Evolutionary conservation across 1,284 basidiomycete genomes (phyloP), one percentile per base, ranked within the genome.

Genomic region (Cutaneotrichosporon cutaneum): DNA sequence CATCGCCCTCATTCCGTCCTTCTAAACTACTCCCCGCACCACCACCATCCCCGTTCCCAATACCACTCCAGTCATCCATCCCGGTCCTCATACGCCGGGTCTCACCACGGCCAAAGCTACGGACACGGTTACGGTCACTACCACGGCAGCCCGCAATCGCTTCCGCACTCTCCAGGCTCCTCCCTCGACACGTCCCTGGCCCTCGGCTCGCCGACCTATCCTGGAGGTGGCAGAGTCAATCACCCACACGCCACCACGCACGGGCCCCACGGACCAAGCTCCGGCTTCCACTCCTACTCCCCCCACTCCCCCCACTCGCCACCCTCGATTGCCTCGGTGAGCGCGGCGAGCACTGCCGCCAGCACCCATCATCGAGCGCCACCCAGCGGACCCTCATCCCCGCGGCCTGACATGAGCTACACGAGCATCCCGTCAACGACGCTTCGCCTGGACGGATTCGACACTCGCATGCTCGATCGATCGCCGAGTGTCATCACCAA

Each of bases 341-440:
- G 48, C 26, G 48, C 48, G 16, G 39, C 18, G 16, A 32, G 48
- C 27, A 51, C 48, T 3, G 22, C 24, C 14, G 26, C 27, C 8
- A 51, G 48, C 11, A 32, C 48, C 48, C 26, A 32, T 16, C 48
- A 51, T 32, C 48, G 48, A 26, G 24, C 18, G 18, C 48, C 48
- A 14, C 48, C 48, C 16, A 51, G 48, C 48, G 48, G 48, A 16
- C 48, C 48, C 27, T 51, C 48, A 16, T 51, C 48, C 2, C 48
- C 48, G 7, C 48, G 24, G 13, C 45, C 22, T 5, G 45, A 51
- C 13, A 36, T 36, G 51, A 53, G 51, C 27, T 33, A 53, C 30
- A 24, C 51, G 4, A 36, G 51, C 32, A 53, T 36, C 7, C 33
- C 33, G n/a, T 35, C 51, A 3, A 53, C 51, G 7, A 13, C 51